A percentile compares a stretch with the other conserved stretches of the same genome.
phyloP scores from a whole-genome alignment of 768 basidiomycete genomes.

The Macrocybe gigantea region DNA sequence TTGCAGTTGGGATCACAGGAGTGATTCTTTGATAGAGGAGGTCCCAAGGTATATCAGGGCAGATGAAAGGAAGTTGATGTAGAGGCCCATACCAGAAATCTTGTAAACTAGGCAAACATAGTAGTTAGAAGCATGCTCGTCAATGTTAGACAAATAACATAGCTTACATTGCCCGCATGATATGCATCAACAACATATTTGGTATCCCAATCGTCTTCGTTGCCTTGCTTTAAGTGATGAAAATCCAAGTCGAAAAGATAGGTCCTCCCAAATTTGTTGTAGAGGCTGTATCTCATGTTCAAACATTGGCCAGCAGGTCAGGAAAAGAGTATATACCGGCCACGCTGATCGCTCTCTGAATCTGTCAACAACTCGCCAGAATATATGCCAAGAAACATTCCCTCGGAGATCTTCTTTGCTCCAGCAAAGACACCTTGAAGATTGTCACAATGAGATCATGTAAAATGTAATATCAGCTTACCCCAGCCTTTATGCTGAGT shows the following conservation, averaged over 20 bases:
- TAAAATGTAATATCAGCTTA: too few relatives aligned
- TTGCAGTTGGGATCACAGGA: conserved; percentile 84
- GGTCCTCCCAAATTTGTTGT: conserved; percentile 67
- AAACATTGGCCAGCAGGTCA: background rate
- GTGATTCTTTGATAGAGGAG: conserved; percentile 60
- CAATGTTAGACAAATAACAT: background rate
- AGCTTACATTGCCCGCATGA: conserved; percentile 77
- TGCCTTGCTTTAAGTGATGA: conserved; percentile 45
- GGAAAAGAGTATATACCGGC: conserved; percentile 39
- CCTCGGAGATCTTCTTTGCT: conserved; percentile 53
- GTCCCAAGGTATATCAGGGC: background rate
- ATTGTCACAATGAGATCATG: background rate
- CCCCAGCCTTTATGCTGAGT: conserved; percentile 86
- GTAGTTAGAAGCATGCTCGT: background rate
- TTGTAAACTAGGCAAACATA: conserved; percentile 61
- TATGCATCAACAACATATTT: conserved; percentile 79
- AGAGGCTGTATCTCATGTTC: conserved; percentile 39
- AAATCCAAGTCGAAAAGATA: conserved; percentile 85
- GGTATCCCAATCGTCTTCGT: conserved; percentile 25
- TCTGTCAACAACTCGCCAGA: conserved; percentile 79
- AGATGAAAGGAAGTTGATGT: background rate
- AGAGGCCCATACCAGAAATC: conserved; percentile 61
- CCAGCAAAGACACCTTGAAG: conserved; percentile 65
- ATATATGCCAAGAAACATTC: conserved; percentile 80
- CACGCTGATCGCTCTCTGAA: conserved; percentile 59